phyloP scores from a whole-genome alignment of 1,284 basidiomycete species.

The Takashimella tepidaria region DNA sequence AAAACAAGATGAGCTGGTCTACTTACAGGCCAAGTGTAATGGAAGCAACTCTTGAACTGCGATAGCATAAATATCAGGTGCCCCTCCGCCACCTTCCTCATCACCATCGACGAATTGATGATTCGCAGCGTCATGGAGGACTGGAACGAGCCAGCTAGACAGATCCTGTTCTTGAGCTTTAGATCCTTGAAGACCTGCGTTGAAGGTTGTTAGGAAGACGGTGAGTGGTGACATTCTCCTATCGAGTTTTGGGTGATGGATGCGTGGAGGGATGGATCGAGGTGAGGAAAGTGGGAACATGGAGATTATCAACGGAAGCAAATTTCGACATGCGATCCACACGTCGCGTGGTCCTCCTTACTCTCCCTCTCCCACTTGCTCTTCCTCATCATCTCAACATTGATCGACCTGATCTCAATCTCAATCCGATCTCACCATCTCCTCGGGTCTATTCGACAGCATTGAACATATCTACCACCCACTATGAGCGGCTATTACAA shows the following conservation, averaged over 20 bases:
- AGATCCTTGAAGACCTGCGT: slow-evolving; percentile 46
- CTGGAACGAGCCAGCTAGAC: slow-evolving; percentile 45
- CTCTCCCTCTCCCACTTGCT: background rate
- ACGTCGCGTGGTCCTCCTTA: background rate
- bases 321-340: background rate
- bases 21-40: slow-evolving; percentile 45
- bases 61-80: slow-evolving; percentile 80
- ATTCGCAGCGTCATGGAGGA: slow-evolving; percentile 31
- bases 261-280: background rate
- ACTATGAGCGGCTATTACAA: slow-evolving; percentile 64
- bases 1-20: background rate
- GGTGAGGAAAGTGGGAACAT: background rate
- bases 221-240: slow-evolving; percentile 32
- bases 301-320: background rate
- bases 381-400: too few relatives aligned
- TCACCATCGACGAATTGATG: slow-evolving; percentile 11
- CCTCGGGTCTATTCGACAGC: too few relatives aligned
- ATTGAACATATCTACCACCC: background rate
- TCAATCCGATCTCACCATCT: background rate
- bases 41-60: slow-evolving; percentile 91
- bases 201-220: slow-evolving; percentile 48
- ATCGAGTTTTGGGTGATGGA: slow-evolving; percentile 19
- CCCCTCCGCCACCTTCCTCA: slow-evolving; percentile 3
- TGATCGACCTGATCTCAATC: too few relatives aligned
- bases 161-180: slow-evolving; percentile 44